These are phyloP conservation scores for Colletotrichum aenigma DNA, from an alignment of 2,329 filamentous ascomycete genomes.

Conservation along the genomic window DNA sequence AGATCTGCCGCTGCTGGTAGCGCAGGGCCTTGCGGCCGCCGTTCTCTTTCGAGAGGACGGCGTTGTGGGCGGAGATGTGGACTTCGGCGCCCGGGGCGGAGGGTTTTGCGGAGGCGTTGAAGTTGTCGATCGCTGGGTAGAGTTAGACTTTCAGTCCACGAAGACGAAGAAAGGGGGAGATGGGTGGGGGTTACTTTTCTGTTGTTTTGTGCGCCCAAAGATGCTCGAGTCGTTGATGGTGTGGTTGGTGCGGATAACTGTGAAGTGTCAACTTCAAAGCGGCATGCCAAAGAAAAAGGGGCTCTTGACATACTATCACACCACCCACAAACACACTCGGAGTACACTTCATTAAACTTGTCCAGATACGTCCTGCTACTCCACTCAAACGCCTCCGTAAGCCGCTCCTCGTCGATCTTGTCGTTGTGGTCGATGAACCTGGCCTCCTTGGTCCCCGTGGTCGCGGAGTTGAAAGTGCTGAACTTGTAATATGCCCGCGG, in stretches of 20 bases:
- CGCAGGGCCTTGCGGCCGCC: slow-evolving; percentile 30
- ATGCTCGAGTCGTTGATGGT: slow-evolving; percentile 49
- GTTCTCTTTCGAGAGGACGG: slow-evolving; percentile 48
- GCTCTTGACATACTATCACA: slow-evolving; percentile 61
- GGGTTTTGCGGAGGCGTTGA: slow-evolving; percentile 44
- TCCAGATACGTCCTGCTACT: slow-evolving; percentile 74
- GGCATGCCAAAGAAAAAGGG: too few relatives aligned
- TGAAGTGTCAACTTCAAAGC: not conserved
- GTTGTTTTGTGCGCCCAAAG: slow-evolving; percentile 49
- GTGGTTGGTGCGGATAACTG: slow-evolving; percentile 61
- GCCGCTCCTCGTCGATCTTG: slow-evolving; percentile 72
- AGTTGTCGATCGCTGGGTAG: slow-evolving; percentile 34
- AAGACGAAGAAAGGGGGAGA: not conserved
- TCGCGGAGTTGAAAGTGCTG: slow-evolving; percentile 38
- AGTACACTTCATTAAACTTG: slow-evolving; percentile 69
- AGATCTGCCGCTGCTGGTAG: slow-evolving; percentile 37
- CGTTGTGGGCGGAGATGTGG: slow-evolving; percentile 77
- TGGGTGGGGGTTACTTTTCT: slow-evolving; percentile 34
- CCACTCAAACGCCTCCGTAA: slow-evolving; percentile 72
- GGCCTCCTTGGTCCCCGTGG: slow-evolving; percentile 30
- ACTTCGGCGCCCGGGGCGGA: slow-evolving; percentile 43
- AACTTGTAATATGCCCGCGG: slow-evolving; percentile 67
- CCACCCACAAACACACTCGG: slow-evolving; percentile 83
- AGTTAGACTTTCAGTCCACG: not conserved
- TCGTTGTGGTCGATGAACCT: slow-evolving; percentile 83